These are phyloP conservation scores for Monosporozyma aquatica DNA, from an alignment of 805 yeast species.

Conservation along the genomic window DNA sequence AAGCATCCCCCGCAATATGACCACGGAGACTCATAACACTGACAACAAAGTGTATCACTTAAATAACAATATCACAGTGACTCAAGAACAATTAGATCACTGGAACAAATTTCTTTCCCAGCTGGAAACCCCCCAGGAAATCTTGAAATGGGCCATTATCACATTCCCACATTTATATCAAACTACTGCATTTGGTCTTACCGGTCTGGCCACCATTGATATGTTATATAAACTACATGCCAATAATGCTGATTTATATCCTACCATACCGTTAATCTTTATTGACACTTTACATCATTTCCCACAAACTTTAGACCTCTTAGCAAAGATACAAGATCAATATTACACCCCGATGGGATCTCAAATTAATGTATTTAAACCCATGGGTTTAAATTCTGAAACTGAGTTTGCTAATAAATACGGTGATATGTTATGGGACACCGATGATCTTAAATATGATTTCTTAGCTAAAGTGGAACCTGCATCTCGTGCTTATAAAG, in stretches of 20 bases:
- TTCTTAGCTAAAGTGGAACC: conserved; percentile 90
- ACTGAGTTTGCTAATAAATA: conserved; percentile 54
- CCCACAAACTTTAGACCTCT: conserved; percentile 81
- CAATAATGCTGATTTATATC: conserved; percentile 10
- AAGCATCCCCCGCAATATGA: no score
- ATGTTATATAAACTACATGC: conserved; percentile 51
- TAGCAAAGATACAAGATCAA: conserved; percentile 44
- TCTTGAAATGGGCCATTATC: conserved; percentile 71
- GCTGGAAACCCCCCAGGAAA: conserved; percentile 52
- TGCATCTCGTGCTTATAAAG: conserved; percentile 70
- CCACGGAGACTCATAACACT: background rate
- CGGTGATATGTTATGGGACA: conserved; percentile 79
- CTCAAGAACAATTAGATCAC: conserved; percentile 50
- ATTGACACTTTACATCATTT: conserved; percentile 89
- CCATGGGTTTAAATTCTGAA: conserved; percentile 47
- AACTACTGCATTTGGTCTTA: conserved; percentile 91
- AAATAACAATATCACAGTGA: conserved; percentile 31
- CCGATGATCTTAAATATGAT: conserved; percentile 73
- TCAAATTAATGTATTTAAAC: conserved; percentile 57
- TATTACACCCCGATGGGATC: conserved; percentile 34
- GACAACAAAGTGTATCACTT: conserved; percentile 13
- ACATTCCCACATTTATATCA: conserved; percentile 79
- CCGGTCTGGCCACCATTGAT: conserved; percentile 83
- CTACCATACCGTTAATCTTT: conserved; percentile 59
- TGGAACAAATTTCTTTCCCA: conserved; percentile 53